Evolutionary conservation across 169 alveolate genomes (phyloP).

Genomic region (Neospora caninum): DNA sequence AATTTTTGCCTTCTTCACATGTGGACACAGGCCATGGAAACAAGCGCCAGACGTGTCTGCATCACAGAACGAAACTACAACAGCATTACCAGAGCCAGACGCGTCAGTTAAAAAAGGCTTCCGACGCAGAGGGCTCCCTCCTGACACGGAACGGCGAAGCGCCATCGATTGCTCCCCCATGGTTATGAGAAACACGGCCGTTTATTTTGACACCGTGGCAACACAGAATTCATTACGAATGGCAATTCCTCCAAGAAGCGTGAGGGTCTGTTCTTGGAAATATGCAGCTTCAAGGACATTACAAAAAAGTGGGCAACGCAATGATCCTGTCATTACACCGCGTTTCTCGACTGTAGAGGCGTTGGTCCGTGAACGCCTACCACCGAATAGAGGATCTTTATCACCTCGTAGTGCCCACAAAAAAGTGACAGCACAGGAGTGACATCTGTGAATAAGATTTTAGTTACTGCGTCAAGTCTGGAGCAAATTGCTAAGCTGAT

Average conservation of each 20-base stretch:
- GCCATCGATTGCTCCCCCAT: not conserved
- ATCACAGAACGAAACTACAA: not conserved
- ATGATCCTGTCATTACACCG: not conserved
- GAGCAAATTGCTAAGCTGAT: no score
- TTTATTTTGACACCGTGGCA: not conserved
- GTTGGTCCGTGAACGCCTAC: no score
- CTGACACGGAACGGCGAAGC: not conserved
- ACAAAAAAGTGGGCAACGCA: no score
- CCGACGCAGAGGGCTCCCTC: not conserved
- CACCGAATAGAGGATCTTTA: no score
- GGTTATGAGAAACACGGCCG: not conserved
- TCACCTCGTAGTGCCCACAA: no score
- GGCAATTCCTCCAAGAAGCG: not conserved
- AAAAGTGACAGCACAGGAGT: no score
- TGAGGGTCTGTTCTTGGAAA: not conserved
- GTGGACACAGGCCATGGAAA: not conserved
- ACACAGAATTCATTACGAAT: not conserved
- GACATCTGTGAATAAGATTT: no score
- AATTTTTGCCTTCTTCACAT: not conserved
- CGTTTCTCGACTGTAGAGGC: not conserved
- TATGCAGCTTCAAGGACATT: not conserved
- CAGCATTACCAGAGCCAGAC: not conserved
- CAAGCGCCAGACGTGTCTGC: not conserved
- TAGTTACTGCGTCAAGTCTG: no score
- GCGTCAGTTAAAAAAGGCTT: not conserved